Base-by-base conservation (phyloP, 176 grass and related monocot genomes). In the Typha latifolia region DNA sequence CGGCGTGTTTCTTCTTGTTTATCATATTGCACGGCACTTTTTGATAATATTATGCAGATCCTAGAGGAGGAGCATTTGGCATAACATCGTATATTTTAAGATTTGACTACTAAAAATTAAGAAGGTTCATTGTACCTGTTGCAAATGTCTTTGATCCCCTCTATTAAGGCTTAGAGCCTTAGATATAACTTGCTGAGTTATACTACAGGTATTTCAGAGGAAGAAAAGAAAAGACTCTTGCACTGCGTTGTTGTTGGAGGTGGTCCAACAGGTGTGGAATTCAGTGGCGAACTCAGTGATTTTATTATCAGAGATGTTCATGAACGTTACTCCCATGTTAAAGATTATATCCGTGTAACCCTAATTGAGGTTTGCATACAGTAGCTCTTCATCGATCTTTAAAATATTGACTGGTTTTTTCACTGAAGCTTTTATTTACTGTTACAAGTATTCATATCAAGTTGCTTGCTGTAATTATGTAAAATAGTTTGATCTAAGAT, bases 281-380 rank as follows among this genome's bases (percentile, higher is more conserved):
- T 97, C 82, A 97, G 94, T n/a, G 94, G 94, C 64, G 94, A 97
- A 86, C 85, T 97, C 62, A 93, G 94, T 78, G 89, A 97, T 86
- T 97, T 97, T 70, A 97, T 97, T 66, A 79, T 66, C 12, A 86
- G 77, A 82, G 94, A 97, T 76, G 94, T 97, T 73, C 85, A 85
- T 51, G 66, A 92, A 51, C 89, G 94, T 67, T 97, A 97, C 69
- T 84, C 94, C 2, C 93, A 90, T 74, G 89, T 93, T 47, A 92
- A 97, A 78, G 94, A 97, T 82, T 92, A 86, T 78, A 86, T 97
- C 20, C 74, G 61, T 75, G 94, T 97, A 55, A 97, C 94, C 64
- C 56, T 97, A 69, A 97, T 97, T 76, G 94, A 97, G 94, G 94
- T 97, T 79, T 69, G 55, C 21, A n/a, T 59, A 22, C 53, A 9